Conservation (phyloP, 257 asterid species). For the Thymus quinquecostatus region DNA sequence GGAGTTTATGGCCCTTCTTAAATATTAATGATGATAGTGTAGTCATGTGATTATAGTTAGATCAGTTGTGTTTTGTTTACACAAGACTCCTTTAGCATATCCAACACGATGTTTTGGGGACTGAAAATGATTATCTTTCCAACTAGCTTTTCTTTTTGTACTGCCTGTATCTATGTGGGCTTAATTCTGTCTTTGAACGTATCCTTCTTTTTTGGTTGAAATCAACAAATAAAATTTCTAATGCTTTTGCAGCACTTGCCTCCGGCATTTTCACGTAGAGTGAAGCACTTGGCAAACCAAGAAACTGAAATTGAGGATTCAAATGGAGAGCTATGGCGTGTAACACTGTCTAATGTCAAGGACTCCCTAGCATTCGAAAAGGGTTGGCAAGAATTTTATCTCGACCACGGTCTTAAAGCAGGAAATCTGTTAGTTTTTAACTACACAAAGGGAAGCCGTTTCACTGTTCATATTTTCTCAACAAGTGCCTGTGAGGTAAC, state of each 20-base stretch:
- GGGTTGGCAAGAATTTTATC: conserved; percentile 65
- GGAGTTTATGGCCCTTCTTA: not conserved
- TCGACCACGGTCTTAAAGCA: conserved; percentile 40
- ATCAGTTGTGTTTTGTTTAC: not conserved
- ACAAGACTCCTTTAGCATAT: not conserved
- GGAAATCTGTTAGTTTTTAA: conserved; percentile 54
- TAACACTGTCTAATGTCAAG: conserved; percentile 36
- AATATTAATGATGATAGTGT: not conserved
- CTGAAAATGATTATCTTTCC: not conserved
- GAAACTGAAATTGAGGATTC: conserved; percentile 57
- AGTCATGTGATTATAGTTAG: not conserved
- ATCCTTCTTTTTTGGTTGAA: not conserved
- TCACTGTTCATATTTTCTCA: conserved; percentile 51
- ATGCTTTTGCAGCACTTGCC: conserved; percentile 67
- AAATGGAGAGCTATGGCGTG: conserved; percentile 47
- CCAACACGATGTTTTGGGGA: not conserved
- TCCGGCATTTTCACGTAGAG: conserved; percentile 43
- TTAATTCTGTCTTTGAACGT: not conserved
- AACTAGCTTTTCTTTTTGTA: not conserved
- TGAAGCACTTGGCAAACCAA: conserved; percentile 39
- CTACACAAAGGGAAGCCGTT: conserved; percentile 41
- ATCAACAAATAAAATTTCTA: conserved; percentile 2
- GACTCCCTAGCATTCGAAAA: conserved; percentile 47
- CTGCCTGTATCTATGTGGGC: not conserved
- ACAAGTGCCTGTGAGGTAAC: conserved; percentile 45